phyloP scores from a whole-genome alignment of 352 stramenopile species.

The Albugo laibachii region DNA sequence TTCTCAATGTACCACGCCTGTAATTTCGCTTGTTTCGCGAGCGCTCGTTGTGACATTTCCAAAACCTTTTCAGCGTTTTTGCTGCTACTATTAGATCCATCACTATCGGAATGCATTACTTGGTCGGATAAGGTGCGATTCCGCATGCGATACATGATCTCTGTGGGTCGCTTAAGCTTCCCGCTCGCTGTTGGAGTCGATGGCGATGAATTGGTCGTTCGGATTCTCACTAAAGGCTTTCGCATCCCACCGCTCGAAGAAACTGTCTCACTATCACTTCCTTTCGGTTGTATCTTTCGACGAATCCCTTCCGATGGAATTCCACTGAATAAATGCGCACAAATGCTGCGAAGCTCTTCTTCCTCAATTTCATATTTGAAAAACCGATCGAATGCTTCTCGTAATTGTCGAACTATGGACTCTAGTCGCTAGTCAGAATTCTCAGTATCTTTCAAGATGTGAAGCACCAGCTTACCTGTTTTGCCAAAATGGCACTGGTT shows the following conservation, averaged over 20 bases:
- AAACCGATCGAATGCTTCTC: conserved; percentile 67
- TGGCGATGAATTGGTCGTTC: conserved; percentile 5
- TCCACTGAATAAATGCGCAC: conserved; percentile 24
- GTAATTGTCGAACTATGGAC: conserved; percentile 34
- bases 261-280: too few relatives aligned
- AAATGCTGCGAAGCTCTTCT: conserved; percentile 69
- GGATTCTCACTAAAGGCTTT: conserved; percentile 29
- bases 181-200: background rate
- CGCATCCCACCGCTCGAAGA: background rate
- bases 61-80: conserved; percentile 40
- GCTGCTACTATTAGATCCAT: conserved; percentile 6
- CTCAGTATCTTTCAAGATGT: background rate
- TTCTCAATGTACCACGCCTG: conserved; percentile 77
- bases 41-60: conserved; percentile 48
- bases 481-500: background rate
- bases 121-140: conserved; percentile 1
- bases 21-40: conserved; percentile 79
- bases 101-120: conserved; percentile 1
- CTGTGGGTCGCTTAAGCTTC: conserved; percentile 5
- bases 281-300: too few relatives aligned
- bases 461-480: background rate
- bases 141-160: conserved; percentile 46
- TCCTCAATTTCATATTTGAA: conserved; percentile 90
- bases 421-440: conserved; percentile 27
- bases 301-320: too few relatives aligned